Base-by-base conservation (phyloP, 177 flowering plant species). In the Vitis hybrid region DNA sequence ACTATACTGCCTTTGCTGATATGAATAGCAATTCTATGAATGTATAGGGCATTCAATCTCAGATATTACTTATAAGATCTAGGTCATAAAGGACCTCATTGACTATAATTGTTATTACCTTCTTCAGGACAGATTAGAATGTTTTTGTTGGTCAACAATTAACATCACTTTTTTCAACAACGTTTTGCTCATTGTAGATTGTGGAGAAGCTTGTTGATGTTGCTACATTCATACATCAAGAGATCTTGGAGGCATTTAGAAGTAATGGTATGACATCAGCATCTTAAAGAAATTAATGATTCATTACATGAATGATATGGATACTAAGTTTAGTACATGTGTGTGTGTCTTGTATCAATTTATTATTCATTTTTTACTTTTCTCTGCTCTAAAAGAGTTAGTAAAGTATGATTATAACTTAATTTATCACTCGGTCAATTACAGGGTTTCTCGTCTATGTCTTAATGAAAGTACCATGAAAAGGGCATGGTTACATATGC, bases 181-280 rank as follows among this genome's bases (percentile, higher is more conserved):
- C 3, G 0, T 71, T 47, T 61, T 72, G 10, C 33, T 62, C 24
- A 66, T 77, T 82, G 79, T 77, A 94, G 98, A 85, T 94, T 38
- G 73, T 90, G 81, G 97, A 87, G 82, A 90, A 90, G 80, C 90
- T 94, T 77, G 93, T 94, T 59, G 95, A 92, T 70, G 72, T 86
- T 54, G 93, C 87, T 56, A 72, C 85, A 59, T 85, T 79, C 75
- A 77, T 90, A 52, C 86, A 87, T 69, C 89, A 88, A 77, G 87
- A 84, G 76, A 89, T 94, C 57, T 49, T 57, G 31, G 87, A 87
- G 62, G 84, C 84, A 73, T 89, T 92, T 79, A 88, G 81, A 67
- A 71, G 53, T 70, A 67, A 66, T 64, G 88, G 92, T 88, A 81
- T 24, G 74, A 12, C 44, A 10, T 59, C 17, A 18, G n/a, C 53